A percentile compares a stretch with the other conserved stretches of the same genome.
Evolutionary conservation across 2,329 filamentous ascomycete species (phyloP).

Genomic region (Madurella mycetomatis): DNA sequence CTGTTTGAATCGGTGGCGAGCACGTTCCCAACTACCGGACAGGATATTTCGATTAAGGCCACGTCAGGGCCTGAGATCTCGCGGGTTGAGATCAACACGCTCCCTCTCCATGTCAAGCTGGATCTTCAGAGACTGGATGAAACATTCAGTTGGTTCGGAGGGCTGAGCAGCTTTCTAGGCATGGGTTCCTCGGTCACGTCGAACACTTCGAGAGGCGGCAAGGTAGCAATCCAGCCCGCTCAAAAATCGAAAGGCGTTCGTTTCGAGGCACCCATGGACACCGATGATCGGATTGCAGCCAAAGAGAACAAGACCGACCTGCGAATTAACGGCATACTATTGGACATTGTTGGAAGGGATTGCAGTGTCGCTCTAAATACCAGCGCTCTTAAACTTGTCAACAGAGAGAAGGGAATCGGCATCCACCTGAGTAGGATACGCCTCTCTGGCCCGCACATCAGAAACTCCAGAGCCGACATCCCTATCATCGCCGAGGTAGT

Average conservation of each 20-base stretch:
- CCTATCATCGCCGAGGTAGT: slow-evolving; percentile 59
- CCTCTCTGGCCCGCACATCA: slow-evolving; percentile 64
- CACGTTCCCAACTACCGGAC: slow-evolving; percentile 51
- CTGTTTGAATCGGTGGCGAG: slow-evolving; percentile 58
- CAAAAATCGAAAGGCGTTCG: slow-evolving; percentile 53
- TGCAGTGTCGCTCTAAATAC: slow-evolving; percentile 72
- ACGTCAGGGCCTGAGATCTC: slow-evolving; percentile 41
- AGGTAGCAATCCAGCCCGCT: slow-evolving; percentile 32
- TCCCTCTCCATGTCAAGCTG: slow-evolving; percentile 70
- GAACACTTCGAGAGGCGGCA: slow-evolving; percentile 51
- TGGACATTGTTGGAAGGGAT: slow-evolving; percentile 72
- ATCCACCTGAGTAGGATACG: slow-evolving; percentile 72
- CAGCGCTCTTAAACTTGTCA: slow-evolving; percentile 76
- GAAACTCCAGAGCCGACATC: slow-evolving; percentile 49
- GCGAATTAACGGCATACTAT: slow-evolving; percentile 69
- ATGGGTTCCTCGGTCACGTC: slow-evolving; percentile 80
- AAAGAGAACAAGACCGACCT: slow-evolving; percentile 67
- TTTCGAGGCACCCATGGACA: slow-evolving; percentile 51
- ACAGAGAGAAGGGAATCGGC: slow-evolving; percentile 66
- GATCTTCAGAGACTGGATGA: slow-evolving; percentile 81
- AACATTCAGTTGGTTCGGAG: slow-evolving; percentile 82
- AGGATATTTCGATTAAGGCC: slow-evolving; percentile 55
- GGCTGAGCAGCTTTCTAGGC: slow-evolving; percentile 84
- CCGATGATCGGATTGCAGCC: slow-evolving; percentile 42
- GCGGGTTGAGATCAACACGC: slow-evolving; percentile 64